Percentiles rank a stretch among this genome's conserved stretches.
phyloP scores from a whole-genome alignment of 305 asterid species.

The Fraxinus ornus region DNA sequence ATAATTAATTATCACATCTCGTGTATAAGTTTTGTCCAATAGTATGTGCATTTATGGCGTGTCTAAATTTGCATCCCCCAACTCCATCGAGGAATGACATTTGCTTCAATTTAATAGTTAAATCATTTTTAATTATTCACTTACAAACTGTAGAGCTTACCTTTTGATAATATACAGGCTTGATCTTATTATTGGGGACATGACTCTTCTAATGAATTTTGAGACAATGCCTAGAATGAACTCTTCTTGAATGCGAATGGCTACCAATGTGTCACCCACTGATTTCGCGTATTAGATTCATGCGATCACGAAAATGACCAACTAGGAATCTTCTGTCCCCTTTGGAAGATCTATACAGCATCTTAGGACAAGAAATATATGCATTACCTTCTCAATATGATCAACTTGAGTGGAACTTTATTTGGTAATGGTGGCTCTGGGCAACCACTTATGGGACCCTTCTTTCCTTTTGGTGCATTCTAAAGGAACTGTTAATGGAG shows the following conservation, averaged over 20 bases:
- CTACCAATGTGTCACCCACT: slow-evolving; percentile 43
- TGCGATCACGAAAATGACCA: slow-evolving; percentile 35
- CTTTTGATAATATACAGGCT: neutral
- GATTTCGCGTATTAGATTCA: slow-evolving; percentile 23
- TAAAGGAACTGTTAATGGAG: slow-evolving; percentile 47
- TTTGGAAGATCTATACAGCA: slow-evolving; percentile 36
- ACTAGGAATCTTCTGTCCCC: slow-evolving; percentile 53
- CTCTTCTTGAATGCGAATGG: slow-evolving; percentile 36
- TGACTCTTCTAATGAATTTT: slow-evolving; percentile 20
- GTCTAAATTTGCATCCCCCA: neutral
- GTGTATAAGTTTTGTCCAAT: neutral
- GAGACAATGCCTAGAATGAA: slow-evolving; percentile 20
- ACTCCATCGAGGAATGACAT: neutral
- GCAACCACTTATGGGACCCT: slow-evolving; percentile 39
- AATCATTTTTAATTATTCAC: neutral
- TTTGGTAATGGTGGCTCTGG: slow-evolving; percentile 46
- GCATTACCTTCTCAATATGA: slow-evolving; percentile 33
- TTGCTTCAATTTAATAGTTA: neutral
- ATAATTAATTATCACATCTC: neutral
- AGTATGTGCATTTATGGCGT: neutral
- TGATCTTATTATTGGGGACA: slow-evolving; percentile 7
- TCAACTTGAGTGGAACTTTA: slow-evolving; percentile 38
- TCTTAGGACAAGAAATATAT: slow-evolving; percentile 30
- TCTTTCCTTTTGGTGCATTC: slow-evolving; percentile 32
- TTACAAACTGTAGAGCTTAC: neutral